Base-by-base conservation (phyloP, 2,329 filamentous ascomycete species). In the Pseudonectria buxi region DNA sequence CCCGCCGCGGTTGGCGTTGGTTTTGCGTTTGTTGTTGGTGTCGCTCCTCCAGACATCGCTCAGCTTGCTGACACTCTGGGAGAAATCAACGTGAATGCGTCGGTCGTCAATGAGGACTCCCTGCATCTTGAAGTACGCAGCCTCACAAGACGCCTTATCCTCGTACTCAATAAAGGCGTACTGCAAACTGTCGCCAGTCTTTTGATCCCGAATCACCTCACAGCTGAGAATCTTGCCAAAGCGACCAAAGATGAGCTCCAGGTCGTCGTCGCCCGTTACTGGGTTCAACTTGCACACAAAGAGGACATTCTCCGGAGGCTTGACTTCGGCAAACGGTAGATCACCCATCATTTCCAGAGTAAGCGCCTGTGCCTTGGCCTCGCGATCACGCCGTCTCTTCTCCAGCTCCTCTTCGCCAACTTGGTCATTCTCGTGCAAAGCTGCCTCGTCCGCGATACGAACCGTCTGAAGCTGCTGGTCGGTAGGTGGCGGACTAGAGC, bases 241-340 rank as follows among this genome's bases (percentile, higher is more conserved):
- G 1, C 92, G 89, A 37, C 86, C 90, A 63, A 98, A 98, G 44
- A 98, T 96, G 46, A 96, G 74, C 58, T 95, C 83, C 30, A 98
- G 70, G 57, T 98, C 92, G 54, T 94, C 84, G 54, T 95, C 90
- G 55, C 86, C 84, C 9, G 92, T 98, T 30, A 98, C 88, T 0
- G 92, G 92, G 52, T 98, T 98, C 28, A 98, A 72, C 60, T 98
- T 98, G 81, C 92, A 98, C 28, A 98, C 89, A 57, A 98, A 98
- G 2, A 98, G 72, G 11, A 98, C 81, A 59, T 98, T 96, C 65
- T 98, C 92, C 0, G 92, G 92, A 4, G 92, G 92, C 52, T 90
- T 94, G 50, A 98, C 89, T 63, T 98, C 92, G 40, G 92, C 92
- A 61, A 95, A 98, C 4, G 92, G 92, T 39, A 98, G 68, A 59